phyloP scores from a whole-genome alignment of 495 filamentous ascomycete genomes.

The Evernia prunastri region DNA sequence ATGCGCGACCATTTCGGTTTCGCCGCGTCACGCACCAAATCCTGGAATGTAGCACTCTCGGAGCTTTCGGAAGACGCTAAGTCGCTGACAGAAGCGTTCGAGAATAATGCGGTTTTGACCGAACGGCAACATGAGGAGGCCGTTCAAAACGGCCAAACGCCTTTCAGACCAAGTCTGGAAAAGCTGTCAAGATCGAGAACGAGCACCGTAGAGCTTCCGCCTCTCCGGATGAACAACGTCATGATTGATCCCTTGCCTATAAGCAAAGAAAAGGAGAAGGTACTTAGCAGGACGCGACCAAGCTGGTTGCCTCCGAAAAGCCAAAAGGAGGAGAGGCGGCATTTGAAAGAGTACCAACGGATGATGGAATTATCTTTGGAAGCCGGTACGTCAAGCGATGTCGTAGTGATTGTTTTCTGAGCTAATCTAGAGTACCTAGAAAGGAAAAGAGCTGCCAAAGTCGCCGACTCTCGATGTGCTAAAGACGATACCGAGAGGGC shows the following conservation, averaged over 20 bases:
- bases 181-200: constrained; percentile 41
- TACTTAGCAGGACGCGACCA: constrained; percentile 82
- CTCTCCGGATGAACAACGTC: constrained; percentile 75
- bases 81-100: constrained; percentile 80
- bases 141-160: constrained; percentile 43
- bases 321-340: constrained; percentile 83
- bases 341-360: constrained; percentile 83
- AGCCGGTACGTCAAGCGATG: constrained; percentile 46
- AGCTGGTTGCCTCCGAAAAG: constrained; percentile 95
- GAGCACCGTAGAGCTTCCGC: constrained; percentile 59
- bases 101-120: constrained; percentile 69
- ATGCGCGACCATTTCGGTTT: constrained; percentile 27
- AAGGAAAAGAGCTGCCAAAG: constrained; percentile 44
- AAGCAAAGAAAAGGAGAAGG: constrained; percentile 93
- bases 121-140: constrained; percentile 46
- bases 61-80: constrained; percentile 83
- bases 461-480: constrained; percentile 46
- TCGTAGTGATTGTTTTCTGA: not conserved
- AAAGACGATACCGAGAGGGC: constrained; percentile 61
- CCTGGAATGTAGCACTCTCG: constrained; percentile 73
- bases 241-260: constrained; percentile 96
- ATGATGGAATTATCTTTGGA: constrained; percentile 85
- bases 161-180: constrained; percentile 42
- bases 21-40: constrained; percentile 61
- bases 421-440: constrained; percentile 30